These are phyloP conservation scores for Beauveria scarabaeidicola DNA, from an alignment of 2,329 filamentous ascomycete genomes.

Conservation along the genomic window DNA sequence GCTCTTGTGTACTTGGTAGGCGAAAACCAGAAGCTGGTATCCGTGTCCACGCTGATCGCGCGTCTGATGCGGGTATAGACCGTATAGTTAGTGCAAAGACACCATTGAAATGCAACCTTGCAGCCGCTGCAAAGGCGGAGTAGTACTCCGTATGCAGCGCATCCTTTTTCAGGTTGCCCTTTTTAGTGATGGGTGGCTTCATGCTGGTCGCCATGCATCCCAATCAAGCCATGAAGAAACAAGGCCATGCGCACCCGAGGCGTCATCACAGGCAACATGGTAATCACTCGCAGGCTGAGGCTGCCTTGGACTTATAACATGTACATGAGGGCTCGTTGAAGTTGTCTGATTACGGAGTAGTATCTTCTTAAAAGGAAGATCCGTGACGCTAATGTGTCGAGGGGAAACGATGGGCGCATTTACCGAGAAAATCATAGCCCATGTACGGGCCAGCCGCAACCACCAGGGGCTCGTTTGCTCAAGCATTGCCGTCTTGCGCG, in stretches of 20 bases:
- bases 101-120: constrained; percentile 3
- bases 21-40: not conserved
- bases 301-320: not conserved
- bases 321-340: not conserved
- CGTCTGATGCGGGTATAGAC: constrained; percentile 7
- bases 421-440: not conserved
- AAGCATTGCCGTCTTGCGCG: not conserved
- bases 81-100: not conserved
- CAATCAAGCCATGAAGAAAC: not conserved
- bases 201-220: not conserved
- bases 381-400: too few species aligned
- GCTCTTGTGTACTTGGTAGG: too few species aligned
- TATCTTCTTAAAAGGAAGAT: not conserved
- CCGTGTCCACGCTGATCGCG: constrained; percentile 1
- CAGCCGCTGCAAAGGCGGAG: not conserved
- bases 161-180: not conserved
- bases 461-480: not conserved
- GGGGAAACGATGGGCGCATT: too few species aligned
- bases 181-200: not conserved
- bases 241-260: not conserved
- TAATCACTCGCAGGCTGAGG: not conserved
- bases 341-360: not conserved
- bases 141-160: not conserved
- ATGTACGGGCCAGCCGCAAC: not conserved
- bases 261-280: not conserved